Base-by-base conservation (phyloP, 139 green algal genomes). In the Chlamydomonas incerta region DNA sequence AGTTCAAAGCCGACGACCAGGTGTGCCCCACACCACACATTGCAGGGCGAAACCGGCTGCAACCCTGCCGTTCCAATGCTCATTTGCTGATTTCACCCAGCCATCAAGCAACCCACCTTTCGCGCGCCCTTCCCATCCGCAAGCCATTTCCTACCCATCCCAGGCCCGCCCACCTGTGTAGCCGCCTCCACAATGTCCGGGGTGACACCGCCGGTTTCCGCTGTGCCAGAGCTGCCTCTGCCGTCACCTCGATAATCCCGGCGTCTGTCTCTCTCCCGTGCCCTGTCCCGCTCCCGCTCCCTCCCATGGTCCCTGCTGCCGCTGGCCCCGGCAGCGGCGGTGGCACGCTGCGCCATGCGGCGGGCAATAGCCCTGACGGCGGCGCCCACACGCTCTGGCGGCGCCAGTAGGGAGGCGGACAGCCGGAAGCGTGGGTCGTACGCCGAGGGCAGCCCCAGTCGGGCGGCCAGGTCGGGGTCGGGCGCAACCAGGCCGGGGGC, bases 351-450 rank as follows among this genome's bases (percentile, higher is more conserved):
- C 34, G 57, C 75, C 37, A 79, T 74, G 21, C 83, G 66, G 24
- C 55, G 18, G 37, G 81, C 85, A 0, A 89, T 71, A 0, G 76
- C 68, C 8, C 69, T 52, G 0, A 81, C 69, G 2, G 85, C 85
- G 0, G 60, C 35, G 0, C 35, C 50, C 41, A 86, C 0, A 14
- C 75, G 68, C 0, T 83, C 76, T 3, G 35, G 75, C 0, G 75
- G 60, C 1, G 60, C 0, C 35, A 84, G 57, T 3, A 86, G 52
- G 2, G 85, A 46, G 41, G 17, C 29, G 58, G 33, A 72, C 11
- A 89, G 5, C 0, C 85, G 68, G 46, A 79, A 89, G 28, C 85
- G 75, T 0, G 75, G 41, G 35, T 89, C 85, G 28, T 85, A 89
- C 20, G 57, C 35, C 0, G 75, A n/a, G 18, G 85, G 85, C 28